Conservation (phyloP, 306 rosid genomes). For the Lithocarpus polystachyus region DNA sequence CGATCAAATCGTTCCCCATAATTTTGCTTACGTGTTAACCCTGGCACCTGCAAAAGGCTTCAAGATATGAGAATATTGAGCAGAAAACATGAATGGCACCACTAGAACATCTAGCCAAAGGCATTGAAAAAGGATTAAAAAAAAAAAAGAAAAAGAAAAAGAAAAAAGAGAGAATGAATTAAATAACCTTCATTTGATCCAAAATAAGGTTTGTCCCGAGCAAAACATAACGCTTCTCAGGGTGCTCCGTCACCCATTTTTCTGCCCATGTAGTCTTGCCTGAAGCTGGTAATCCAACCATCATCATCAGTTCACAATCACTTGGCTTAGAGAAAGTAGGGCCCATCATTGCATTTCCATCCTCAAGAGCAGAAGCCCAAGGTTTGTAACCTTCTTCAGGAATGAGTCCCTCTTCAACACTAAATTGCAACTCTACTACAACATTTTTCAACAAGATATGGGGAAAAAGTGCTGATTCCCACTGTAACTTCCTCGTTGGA, state of each 20-base stretch:
- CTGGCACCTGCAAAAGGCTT: slow-evolving; percentile 43
- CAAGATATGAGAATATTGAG: neutral
- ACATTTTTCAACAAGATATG: slow-evolving; percentile 60
- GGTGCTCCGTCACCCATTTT: slow-evolving; percentile 48
- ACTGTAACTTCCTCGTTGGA: slow-evolving; percentile 9
- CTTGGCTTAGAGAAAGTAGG: slow-evolving; percentile 30
- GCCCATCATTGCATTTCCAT: slow-evolving; percentile 38
- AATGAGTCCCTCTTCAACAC: slow-evolving; percentile 56
- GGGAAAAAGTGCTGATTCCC: slow-evolving; percentile 50
- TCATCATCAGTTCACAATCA: slow-evolving; percentile 56
- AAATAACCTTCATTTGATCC: slow-evolving; percentile 58
- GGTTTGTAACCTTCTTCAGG: slow-evolving; percentile 45
- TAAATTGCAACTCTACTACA: slow-evolving; percentile 48
- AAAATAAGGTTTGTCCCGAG: slow-evolving; percentile 53
- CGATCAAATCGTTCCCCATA: slow-evolving; percentile 53
- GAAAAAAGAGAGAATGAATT: neutral
- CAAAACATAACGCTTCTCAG: slow-evolving; percentile 51
- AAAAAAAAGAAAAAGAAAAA: neutral
- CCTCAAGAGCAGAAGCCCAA: slow-evolving; percentile 47
- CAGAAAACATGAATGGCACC: neutral
- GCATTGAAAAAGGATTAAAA: neutral
- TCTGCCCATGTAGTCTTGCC: slow-evolving; percentile 74
- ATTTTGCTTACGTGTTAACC: slow-evolving; percentile 38
- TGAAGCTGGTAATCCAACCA: slow-evolving; percentile 61
- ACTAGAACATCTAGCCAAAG: neutral